Percentiles rank a stretch among this genome's conserved stretches.
Evolutionary conservation across 768 basidiomycete genomes (phyloP).

Genomic region (Trametes cubensis): DNA sequence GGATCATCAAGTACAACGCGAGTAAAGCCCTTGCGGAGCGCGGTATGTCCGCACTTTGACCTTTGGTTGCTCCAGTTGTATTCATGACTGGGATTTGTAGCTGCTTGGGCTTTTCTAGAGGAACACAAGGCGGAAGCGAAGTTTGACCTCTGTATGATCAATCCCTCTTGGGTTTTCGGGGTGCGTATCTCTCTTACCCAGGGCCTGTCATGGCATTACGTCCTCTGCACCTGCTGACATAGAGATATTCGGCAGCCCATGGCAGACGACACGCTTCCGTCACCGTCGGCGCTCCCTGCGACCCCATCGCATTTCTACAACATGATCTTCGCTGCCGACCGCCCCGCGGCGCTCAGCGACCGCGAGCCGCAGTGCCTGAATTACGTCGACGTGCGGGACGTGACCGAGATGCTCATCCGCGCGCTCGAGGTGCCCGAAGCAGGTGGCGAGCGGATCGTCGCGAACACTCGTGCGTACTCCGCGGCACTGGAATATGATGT

Average conservation of each 20-base stretch:
- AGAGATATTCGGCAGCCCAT: neutral
- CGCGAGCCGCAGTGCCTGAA: neutral
- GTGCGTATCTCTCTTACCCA: neutral
- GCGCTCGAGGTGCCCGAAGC: slow-evolving; percentile 55
- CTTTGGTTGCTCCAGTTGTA: no score
- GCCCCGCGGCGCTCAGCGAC: neutral
- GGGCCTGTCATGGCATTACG: neutral
- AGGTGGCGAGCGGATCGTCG: slow-evolving; percentile 58
- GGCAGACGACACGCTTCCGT: neutral
- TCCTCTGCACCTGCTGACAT: neutral
- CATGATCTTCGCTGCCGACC: neutral
- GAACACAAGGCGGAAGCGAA: slow-evolving; percentile 43
- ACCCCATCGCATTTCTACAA: neutral
- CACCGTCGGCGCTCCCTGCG: neutral
- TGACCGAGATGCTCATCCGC: slow-evolving; percentile 52
- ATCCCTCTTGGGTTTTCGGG: slow-evolving; percentile 48
- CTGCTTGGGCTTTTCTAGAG: slow-evolving; percentile 54
- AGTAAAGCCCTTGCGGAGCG: slow-evolving; percentile 62
- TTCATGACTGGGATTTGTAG: slow-evolving; percentile 11
- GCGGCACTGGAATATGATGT: neutral
- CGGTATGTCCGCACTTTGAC: neutral
- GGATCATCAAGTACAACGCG: slow-evolving; percentile 52
- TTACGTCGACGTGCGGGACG: slow-evolving; percentile 53
- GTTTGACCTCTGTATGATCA: slow-evolving; percentile 41
- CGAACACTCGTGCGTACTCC: neutral